Percentiles rank a stretch among this genome's conserved stretches.
Evolutionary conservation across 169 alveolate genomes (phyloP).

Genomic region (Plasmodium falciparum): DNA sequence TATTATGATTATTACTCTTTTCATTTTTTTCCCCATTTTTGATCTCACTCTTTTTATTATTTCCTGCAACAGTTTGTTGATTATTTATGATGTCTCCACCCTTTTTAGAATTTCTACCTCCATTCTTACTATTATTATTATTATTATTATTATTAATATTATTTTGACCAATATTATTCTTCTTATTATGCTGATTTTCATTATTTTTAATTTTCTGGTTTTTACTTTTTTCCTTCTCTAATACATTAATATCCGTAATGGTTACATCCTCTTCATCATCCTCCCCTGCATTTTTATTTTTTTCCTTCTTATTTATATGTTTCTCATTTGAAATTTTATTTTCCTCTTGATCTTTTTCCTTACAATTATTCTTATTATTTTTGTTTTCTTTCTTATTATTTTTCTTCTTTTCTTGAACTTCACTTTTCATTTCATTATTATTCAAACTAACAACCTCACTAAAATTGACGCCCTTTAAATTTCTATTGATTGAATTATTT

Average conservation of each 20-base stretch:
- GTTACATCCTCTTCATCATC: too few relatives aligned
- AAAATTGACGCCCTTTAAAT: neutral
- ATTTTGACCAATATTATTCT: neutral
- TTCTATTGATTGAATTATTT: conserved; percentile 1
- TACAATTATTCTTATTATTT: conserved; percentile 18
- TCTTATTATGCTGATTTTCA: conserved; percentile 22
- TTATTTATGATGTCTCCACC: too few relatives aligned
- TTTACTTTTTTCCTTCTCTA: conserved; percentile 49
- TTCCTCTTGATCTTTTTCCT: conserved; percentile 49
- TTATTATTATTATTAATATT: neutral
- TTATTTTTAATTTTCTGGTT: conserved; percentile 21
- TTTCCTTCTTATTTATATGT: neutral
- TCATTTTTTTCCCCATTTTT: conserved; percentile 9
- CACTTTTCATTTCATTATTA: conserved; percentile 14
- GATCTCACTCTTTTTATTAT: neutral
- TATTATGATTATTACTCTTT: neutral
- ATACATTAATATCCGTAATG: neutral
- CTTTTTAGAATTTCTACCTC: conserved; percentile 1
- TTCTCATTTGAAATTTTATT: conserved; percentile 33
- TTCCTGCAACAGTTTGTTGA: neutral
- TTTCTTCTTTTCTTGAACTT: conserved; percentile 41
- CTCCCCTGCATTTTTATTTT: conserved; percentile 2
- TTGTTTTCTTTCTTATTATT: conserved; percentile 35
- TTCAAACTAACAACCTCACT: conserved; percentile 3
- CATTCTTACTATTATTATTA: conserved; percentile 9